phyloP scores from a whole-genome alignment of 2,329 filamentous ascomycete genomes.

The Alternaria triticina region DNA sequence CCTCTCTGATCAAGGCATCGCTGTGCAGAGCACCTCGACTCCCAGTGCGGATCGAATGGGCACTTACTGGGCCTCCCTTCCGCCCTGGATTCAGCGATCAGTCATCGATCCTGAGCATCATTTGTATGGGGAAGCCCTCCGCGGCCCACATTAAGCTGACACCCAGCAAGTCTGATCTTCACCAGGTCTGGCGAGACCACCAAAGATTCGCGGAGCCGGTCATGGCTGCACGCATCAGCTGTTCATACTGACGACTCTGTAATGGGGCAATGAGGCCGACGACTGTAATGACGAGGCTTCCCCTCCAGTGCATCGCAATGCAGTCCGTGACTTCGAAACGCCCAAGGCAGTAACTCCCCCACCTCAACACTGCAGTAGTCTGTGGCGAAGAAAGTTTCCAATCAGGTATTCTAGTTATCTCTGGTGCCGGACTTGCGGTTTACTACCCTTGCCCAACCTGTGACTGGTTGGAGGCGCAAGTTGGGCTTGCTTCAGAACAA shows the following conservation, averaged over 20 bases:
- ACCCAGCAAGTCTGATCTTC: slow-evolving; percentile 1
- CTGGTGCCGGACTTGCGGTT: background rate
- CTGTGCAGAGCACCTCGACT: background rate
- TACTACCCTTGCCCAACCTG: background rate
- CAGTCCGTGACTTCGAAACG: slow-evolving; percentile 1
- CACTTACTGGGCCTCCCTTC: background rate
- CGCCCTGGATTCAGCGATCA: background rate
- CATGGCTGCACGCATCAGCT: background rate
- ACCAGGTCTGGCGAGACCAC: background rate
- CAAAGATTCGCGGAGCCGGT: background rate
- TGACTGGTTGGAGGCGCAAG: slow-evolving; percentile 1
- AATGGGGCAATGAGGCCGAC: slow-evolving; percentile 1
- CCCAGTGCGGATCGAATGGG: background rate
- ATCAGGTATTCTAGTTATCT: background rate
- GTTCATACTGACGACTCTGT: background rate
- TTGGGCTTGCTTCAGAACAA: slow-evolving; percentile 1
- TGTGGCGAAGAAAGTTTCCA: background rate
- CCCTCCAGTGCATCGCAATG: background rate
- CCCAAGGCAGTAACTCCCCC: background rate
- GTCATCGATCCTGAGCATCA: background rate
- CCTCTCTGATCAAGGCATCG: background rate
- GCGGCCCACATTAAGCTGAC: background rate
- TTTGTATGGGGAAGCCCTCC: background rate
- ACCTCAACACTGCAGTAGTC: slow-evolving; percentile 4
- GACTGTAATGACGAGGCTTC: background rate